These are phyloP conservation scores for Lactarius pseudohatsudake DNA, from an alignment of 768 basidiomycete genomes.

Conservation along the genomic window DNA sequence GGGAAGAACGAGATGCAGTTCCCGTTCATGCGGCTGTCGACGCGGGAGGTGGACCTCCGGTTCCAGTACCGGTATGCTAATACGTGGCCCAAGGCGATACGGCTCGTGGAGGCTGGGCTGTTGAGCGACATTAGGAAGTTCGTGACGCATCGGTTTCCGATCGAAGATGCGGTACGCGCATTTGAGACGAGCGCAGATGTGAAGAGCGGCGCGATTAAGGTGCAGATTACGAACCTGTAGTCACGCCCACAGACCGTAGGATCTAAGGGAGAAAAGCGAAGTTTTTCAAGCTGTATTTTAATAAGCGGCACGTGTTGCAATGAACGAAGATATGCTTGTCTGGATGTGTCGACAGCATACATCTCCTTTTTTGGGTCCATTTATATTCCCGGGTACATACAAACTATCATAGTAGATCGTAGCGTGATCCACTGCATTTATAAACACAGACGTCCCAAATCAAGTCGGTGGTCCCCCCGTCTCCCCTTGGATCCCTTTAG, in stretches of 20 bases:
- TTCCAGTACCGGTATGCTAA: conserved; percentile 72
- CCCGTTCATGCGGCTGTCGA: conserved; percentile 72
- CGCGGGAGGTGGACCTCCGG: conserved; percentile 66
- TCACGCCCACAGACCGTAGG: not conserved
- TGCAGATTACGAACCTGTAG: conserved; percentile 47
- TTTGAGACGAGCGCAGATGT: conserved; percentile 77
- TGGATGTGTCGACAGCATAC: too few species aligned
- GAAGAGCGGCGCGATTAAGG: conserved; percentile 65
- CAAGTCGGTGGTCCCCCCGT: too few species aligned
- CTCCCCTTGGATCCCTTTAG: too few species aligned
- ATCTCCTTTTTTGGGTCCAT: too few species aligned
- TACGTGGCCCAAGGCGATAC: conserved; percentile 82
- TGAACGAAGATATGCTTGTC: not conserved
- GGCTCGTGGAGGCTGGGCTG: conserved; percentile 68
- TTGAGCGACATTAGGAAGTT: conserved; percentile 74
- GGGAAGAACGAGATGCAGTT: conserved; percentile 62
- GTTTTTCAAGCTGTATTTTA: not conserved
- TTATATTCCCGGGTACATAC: too few species aligned
- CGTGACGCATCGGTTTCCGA: conserved; percentile 71
- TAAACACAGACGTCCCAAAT: too few species aligned
- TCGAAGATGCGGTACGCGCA: conserved; percentile 73
- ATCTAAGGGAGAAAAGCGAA: not conserved
- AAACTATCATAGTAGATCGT: too few species aligned
- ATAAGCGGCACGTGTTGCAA: not conserved
- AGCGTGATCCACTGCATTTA: too few species aligned